A percentile compares a stretch with the other conserved stretches of the same genome.
phyloP scores from a whole-genome alignment of 768 basidiomycete genomes.

The Lepiota brunneoincarnata region DNA sequence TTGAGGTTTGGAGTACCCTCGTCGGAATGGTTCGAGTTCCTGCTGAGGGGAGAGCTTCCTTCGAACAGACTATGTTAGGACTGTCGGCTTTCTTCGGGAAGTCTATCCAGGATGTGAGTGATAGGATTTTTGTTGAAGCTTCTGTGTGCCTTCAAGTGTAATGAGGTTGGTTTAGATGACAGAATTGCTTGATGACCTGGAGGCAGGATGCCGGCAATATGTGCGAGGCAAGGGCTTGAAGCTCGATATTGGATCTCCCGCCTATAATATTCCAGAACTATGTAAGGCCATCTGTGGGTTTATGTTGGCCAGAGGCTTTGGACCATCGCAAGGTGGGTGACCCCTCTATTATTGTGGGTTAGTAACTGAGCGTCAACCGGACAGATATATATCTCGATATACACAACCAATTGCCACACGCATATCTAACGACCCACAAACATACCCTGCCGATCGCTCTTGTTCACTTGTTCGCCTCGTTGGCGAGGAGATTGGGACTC shows the following conservation, averaged over 20 bases:
- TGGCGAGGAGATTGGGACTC: slow-evolving; percentile 51
- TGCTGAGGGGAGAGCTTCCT: background rate
- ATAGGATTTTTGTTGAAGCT: background rate
- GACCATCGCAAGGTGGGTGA: slow-evolving; percentile 37
- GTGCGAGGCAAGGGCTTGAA: slow-evolving; percentile 27
- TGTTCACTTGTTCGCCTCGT: slow-evolving; percentile 53
- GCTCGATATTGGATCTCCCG: slow-evolving; percentile 26
- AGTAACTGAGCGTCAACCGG: slow-evolving; percentile 20
- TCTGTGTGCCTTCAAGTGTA: background rate
- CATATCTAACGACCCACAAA: slow-evolving; percentile 48
- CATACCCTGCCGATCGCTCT: slow-evolving; percentile 58
- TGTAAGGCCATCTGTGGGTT: slow-evolving; percentile 47
- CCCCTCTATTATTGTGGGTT: background rate
- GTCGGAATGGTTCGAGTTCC: background rate
- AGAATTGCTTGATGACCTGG: slow-evolving; percentile 36
- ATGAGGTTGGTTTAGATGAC: slow-evolving; percentile 31
- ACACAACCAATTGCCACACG: slow-evolving; percentile 58
- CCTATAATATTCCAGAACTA: slow-evolving; percentile 30
- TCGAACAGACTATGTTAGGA: slow-evolving; percentile 10
- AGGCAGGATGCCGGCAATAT: slow-evolving; percentile 34
- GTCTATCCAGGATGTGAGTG: slow-evolving; percentile 12
- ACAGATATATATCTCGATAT: slow-evolving; percentile 36
- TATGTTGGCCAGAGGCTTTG: slow-evolving; percentile 48
- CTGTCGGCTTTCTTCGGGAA: slow-evolving; percentile 12
- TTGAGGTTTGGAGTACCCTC: slow-evolving; percentile 8